Percentiles rank a stretch among this genome's conserved stretches.
Evolutionary conservation across 2,329 filamentous ascomycete species (phyloP).

Genomic region (Penicillium sp.): DNA sequence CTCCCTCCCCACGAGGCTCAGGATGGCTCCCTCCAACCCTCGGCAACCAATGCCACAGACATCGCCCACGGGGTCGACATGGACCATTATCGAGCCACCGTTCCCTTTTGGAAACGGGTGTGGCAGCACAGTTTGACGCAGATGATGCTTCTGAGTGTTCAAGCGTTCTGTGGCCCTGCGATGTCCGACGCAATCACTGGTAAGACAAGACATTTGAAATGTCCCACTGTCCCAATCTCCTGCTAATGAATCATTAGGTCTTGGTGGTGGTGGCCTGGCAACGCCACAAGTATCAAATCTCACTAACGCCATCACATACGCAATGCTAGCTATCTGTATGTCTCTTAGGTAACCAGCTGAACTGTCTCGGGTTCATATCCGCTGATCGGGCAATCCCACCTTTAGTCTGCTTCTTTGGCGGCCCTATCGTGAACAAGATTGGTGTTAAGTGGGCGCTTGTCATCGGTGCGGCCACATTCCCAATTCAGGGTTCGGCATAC

Average conservation of each 20-base stretch:
- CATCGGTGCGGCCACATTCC: slow-evolving; percentile 51
- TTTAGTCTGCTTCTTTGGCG: slow-evolving; percentile 51
- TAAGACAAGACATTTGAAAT: slow-evolving; percentile 25
- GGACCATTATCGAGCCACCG: slow-evolving; percentile 20
- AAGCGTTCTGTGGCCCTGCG: slow-evolving; percentile 53
- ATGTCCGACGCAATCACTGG: slow-evolving; percentile 51
- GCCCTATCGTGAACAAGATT: slow-evolving; percentile 55
- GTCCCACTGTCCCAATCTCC: background rate
- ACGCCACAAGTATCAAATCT: slow-evolving; percentile 54
- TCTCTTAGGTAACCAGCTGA: background rate
- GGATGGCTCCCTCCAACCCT: background rate
- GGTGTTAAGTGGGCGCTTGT: slow-evolving; percentile 56
- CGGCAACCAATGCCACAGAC: slow-evolving; percentile 22
- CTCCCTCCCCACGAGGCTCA: background rate
- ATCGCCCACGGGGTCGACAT: slow-evolving; percentile 43
- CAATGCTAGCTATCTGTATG: slow-evolving; percentile 39
- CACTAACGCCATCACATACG: slow-evolving; percentile 41
- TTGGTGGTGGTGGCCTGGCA: slow-evolving; percentile 54
- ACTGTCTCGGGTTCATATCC: background rate
- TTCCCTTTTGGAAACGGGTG: slow-evolving; percentile 54
- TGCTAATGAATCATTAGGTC: slow-evolving; percentile 33
- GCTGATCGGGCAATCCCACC: background rate
- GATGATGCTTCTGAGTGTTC: slow-evolving; percentile 56
- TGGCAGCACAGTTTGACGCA: slow-evolving; percentile 57
- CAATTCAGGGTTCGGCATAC: slow-evolving; percentile 55